phyloP scores from a whole-genome alignment of 108 stramenopile species.

The Skeletonema menzelii region DNA sequence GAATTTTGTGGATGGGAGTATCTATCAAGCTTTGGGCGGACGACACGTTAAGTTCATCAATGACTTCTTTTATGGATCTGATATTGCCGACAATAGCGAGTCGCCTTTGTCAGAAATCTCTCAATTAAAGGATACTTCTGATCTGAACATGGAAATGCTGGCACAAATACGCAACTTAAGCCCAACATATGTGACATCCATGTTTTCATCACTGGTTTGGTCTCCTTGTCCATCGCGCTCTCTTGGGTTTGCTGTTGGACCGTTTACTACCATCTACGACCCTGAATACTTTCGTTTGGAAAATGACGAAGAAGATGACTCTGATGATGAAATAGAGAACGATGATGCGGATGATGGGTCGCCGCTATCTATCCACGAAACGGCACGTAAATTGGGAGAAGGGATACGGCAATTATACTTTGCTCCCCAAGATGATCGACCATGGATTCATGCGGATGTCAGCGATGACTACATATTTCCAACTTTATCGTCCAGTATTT shows the following conservation, averaged over 20 bases:
- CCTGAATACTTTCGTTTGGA: conserved; percentile 74
- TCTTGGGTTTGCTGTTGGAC: conserved; percentile 84
- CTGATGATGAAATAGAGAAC: conserved; percentile 46
- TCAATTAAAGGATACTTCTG: not conserved
- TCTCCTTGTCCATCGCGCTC: conserved; percentile 75
- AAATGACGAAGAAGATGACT: conserved; percentile 55
- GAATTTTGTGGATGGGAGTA: conserved; percentile 23
- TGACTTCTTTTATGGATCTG: conserved; percentile 42
- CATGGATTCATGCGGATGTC: conserved; percentile 64
- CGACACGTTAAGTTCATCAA: conserved; percentile 35
- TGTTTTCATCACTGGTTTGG: conserved; percentile 74
- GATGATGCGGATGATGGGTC: conserved; percentile 30
- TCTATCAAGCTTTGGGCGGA: conserved; percentile 27
- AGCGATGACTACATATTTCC: conserved; percentile 38
- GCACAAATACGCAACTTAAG: conserved; percentile 66
- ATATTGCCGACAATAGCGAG: not conserved
- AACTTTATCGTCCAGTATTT: not conserved
- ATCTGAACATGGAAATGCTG: conserved; percentile 22
- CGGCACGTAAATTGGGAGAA: conserved; percentile 68
- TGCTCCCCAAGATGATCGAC: conserved; percentile 66
- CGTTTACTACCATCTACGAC: conserved; percentile 75
- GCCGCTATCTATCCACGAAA: conserved; percentile 33
- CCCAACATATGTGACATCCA: conserved; percentile 62
- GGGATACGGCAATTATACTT: conserved; percentile 83
- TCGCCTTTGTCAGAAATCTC: conserved; percentile 1